Evolutionary conservation across 257 asterid genomes (phyloP).

Genomic region (Plantago major): DNA sequence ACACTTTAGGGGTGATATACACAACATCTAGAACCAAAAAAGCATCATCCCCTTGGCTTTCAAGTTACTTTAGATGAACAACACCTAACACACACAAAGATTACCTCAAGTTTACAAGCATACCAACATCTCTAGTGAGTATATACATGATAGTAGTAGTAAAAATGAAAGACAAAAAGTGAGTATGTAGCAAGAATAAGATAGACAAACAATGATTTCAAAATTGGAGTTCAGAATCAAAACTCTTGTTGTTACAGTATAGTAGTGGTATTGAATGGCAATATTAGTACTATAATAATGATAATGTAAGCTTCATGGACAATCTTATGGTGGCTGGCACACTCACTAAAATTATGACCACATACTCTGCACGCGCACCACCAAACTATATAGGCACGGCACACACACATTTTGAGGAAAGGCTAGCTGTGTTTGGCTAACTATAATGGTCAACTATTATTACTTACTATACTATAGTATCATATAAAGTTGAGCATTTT

Average conservation of each 20-base stretch:
- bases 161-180: slow-evolving; percentile 15
- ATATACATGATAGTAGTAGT: slow-evolving; percentile 16
- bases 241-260: slow-evolving; percentile 8
- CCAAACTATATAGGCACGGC: slow-evolving; percentile 30
- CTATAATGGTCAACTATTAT: slow-evolving; percentile 20
- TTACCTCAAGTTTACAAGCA: slow-evolving; percentile 20
- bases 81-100: slow-evolving; percentile 23
- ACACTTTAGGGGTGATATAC: slow-evolving; percentile 26
- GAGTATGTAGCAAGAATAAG: slow-evolving; percentile 21
- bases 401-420: background rate
- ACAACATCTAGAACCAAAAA: slow-evolving; percentile 22
- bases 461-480: slow-evolving; percentile 17
- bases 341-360: slow-evolving; percentile 48
- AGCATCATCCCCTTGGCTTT: slow-evolving; percentile 51
- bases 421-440: background rate
- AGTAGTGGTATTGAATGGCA: background rate
- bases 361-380: slow-evolving; percentile 79
- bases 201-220: slow-evolving; percentile 40
- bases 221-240: slow-evolving; percentile 40
- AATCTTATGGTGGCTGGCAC: slow-evolving; percentile 64
- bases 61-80: slow-evolving; percentile 58
- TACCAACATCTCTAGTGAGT: slow-evolving; percentile 22
- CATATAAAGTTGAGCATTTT: slow-evolving; percentile 13
- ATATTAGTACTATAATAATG: background rate
- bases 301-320: slow-evolving; percentile 5